Percentiles rank a stretch among this genome's conserved stretches.
Conservation (phyloP, 305 asterid genomes). For the Solanum chacoense region DNA sequence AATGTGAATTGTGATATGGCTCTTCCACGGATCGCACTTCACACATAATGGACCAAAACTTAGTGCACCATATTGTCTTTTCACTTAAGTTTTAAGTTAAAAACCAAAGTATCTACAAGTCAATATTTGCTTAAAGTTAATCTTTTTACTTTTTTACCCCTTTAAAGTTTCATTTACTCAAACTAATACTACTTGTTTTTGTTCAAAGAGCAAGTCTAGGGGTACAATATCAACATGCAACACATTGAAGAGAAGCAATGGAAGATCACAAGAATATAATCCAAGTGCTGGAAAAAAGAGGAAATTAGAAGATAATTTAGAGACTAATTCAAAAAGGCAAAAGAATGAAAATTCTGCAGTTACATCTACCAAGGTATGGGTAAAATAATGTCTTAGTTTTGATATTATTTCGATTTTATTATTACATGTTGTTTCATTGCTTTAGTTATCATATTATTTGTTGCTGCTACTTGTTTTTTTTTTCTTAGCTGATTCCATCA, state of each 20-base stretch:
- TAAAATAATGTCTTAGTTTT: neutral
- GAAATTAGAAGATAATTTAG: conserved; percentile 7
- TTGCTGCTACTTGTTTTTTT: neutral
- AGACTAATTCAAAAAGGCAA: conserved; percentile 9
- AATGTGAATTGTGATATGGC: neutral
- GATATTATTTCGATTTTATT: neutral
- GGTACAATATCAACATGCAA: conserved; percentile 4
- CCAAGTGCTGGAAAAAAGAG: conserved; percentile 13
- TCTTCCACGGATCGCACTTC: neutral
- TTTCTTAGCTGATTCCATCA: neutral
- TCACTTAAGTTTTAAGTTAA: neutral
- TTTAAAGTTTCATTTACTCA: neutral
- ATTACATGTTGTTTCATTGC: neutral
- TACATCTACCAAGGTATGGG: conserved; percentile 13
- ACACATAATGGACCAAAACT: neutral
- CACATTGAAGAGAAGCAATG: conserved; percentile 5
- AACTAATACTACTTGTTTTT: neutral
- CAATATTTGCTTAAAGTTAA: neutral
- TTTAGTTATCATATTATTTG: neutral
- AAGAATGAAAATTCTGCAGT: conserved; percentile 5
- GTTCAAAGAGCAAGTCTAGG: conserved; percentile 3
- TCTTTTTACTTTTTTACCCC: neutral
- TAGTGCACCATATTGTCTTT: neutral
- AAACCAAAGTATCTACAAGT: neutral
- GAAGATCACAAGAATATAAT: conserved; percentile 4